Evolutionary conservation across 768 basidiomycete genomes (phyloP), one percentile per base, ranked within the genome.

Genomic region (Scleroderma bovista): DNA sequence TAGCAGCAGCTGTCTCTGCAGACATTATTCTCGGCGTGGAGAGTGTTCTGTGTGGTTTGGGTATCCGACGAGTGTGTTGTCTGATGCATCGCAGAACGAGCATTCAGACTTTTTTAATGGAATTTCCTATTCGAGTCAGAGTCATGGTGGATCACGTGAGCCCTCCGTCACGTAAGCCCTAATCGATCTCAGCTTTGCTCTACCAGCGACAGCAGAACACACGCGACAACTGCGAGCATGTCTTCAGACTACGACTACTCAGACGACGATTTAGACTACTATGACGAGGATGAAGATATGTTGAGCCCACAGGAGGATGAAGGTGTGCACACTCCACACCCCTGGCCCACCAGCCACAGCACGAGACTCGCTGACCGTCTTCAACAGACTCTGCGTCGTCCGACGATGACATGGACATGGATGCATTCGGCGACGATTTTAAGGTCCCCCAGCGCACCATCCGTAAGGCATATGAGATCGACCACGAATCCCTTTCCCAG

Each of bases 381-480:
- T 6, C 40, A 26, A 1, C 49, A 77, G 76, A 51, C 26, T 75
- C 73, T 33, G 72, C 72, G 22, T 66, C 70, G 4, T 70, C 64
- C 15, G 81, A 79, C 17, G 80, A 82, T 48, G 87, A 86, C 29
- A 79, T 86, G 70, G 86, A 84, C 53, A 77, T 85, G 73, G 86
- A 85, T 54, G 72, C 72, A 42, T 78, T 75, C 57, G 75, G 75
- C 24, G 80, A 85, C 48, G 84, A 86, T 63, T 83, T 83, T 66
- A 81, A 74, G 54, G 69, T 85, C 42, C 59, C 70, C 0, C 64
- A 73, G 4, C 83, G 81, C 62, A 73, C 72, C 39, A 78, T 76
- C 58, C 74, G 65, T 54, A 88, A 89, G 70, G 68, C 81, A 2
- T 96, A 92, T 62, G 91, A 96, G 60, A 80, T 96, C 38, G 84